These are phyloP conservation scores for Datura wrightii DNA, from an alignment of 257 asterid genomes.

Conservation along the genomic window DNA sequence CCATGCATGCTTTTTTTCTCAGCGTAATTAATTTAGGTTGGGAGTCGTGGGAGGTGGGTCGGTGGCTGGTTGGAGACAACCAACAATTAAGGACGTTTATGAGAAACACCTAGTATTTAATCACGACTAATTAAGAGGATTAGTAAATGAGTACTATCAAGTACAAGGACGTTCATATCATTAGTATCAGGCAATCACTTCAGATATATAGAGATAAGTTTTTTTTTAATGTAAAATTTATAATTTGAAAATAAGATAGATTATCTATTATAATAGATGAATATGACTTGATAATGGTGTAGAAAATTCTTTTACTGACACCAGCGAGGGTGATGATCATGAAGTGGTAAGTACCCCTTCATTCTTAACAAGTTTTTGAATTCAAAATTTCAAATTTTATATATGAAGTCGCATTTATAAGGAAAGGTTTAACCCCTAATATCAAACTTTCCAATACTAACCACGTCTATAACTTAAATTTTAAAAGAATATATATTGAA, in stretches of 20 bases:
- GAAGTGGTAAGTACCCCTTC: background rate
- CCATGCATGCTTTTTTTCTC: background rate
- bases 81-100: background rate
- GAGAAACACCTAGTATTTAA: background rate
- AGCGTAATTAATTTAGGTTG: background rate
- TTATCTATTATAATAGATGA: too few relatives aligned
- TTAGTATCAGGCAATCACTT: background rate
- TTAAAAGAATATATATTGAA: background rate
- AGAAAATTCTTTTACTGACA: background rate
- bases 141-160: slow-evolving; percentile 11
- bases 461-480: background rate
- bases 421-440: background rate
- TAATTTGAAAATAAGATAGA: background rate
- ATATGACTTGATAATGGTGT: background rate
- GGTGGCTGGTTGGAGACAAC: slow-evolving; percentile 25
- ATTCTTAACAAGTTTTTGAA: background rate
- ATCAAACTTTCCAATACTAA: background rate
- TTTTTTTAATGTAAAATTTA: background rate
- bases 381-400: too few relatives aligned
- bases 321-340: background rate
- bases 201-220: background rate
- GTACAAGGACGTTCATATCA: background rate
- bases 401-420: background rate
- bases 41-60: background rate
- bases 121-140: background rate